Evolutionary conservation across 257 asterid species (phyloP).

Genomic region (Nicotiana tabacum): DNA sequence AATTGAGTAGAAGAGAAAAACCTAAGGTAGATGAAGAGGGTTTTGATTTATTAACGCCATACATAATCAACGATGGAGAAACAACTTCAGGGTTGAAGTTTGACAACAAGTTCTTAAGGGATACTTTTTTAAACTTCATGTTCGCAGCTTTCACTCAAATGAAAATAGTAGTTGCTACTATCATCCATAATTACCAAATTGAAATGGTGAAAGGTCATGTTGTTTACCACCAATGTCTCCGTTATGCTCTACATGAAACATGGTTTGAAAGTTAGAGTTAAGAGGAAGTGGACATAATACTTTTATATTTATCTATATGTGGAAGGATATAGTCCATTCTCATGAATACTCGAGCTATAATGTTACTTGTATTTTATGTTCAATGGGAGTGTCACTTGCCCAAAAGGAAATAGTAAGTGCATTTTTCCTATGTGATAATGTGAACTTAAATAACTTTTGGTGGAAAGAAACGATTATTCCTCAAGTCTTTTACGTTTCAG

Average conservation of each 20-base stretch:
- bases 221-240: not conserved
- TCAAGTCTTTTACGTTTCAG: too few relatives aligned
- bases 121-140: not conserved
- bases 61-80: not conserved
- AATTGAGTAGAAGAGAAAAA: not conserved
- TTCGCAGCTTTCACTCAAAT: not conserved
- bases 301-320: too few relatives aligned
- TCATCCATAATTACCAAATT: not conserved
- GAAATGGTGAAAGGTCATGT: not conserved
- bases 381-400: too few relatives aligned
- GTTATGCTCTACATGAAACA: not conserved
- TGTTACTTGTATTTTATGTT: too few relatives aligned
- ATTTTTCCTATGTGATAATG: too few relatives aligned
- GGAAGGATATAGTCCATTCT: too few relatives aligned
- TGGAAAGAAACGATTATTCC: too few relatives aligned
- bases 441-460: too few relatives aligned
- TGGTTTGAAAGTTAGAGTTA: slow-evolving; percentile 14
- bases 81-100: not conserved
- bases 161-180: not conserved
- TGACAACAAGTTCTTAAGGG: not conserved
- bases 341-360: too few relatives aligned
- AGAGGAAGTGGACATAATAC: slow-evolving; percentile 16
- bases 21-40: not conserved
- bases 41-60: not conserved
- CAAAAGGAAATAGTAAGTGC: too few relatives aligned